Evolutionary conservation across 2,329 filamentous ascomycete genomes (phyloP).

Genomic region (Fusarium subtropicale): DNA sequence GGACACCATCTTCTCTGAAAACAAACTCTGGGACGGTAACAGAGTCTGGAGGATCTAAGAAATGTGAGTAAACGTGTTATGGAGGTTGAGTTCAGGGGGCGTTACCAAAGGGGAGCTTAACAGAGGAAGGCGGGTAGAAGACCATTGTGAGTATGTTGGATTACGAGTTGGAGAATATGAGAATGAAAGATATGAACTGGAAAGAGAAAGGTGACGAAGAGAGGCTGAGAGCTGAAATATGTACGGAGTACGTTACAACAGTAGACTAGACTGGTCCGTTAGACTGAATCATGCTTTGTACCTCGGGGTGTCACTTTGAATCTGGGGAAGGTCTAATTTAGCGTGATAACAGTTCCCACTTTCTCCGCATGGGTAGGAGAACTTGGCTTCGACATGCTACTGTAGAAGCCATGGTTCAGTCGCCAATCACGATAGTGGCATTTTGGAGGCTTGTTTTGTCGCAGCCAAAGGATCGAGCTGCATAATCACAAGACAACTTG

Average conservation of each 20-base stretch:
- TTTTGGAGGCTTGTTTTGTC: background rate
- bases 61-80: background rate
- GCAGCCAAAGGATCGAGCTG: background rate
- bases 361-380: constrained; percentile 26
- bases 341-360: constrained; percentile 13
- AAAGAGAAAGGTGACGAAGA: constrained; percentile 3
- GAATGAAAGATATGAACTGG: background rate
- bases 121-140: constrained; percentile 72
- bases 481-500: background rate
- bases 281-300: background rate
- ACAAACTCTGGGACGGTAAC: constrained; percentile 83
- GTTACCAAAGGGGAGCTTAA: constrained; percentile 65
- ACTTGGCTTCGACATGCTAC: constrained; percentile 2
- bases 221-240: constrained; percentile 21
- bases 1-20: constrained; percentile 76
- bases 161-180: background rate
- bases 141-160: constrained; percentile 54
- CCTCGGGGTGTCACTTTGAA: constrained; percentile 15
- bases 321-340: constrained; percentile 35
- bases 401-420: background rate
- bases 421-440: constrained; percentile 2
- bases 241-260: background rate
- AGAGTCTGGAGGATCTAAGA: constrained; percentile 73
- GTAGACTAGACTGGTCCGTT: background rate
- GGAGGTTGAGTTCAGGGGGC: constrained; percentile 2